These are phyloP conservation scores for Brassica balearica DNA, from an alignment of 441 rosid genomes.

Conservation along the genomic window DNA sequence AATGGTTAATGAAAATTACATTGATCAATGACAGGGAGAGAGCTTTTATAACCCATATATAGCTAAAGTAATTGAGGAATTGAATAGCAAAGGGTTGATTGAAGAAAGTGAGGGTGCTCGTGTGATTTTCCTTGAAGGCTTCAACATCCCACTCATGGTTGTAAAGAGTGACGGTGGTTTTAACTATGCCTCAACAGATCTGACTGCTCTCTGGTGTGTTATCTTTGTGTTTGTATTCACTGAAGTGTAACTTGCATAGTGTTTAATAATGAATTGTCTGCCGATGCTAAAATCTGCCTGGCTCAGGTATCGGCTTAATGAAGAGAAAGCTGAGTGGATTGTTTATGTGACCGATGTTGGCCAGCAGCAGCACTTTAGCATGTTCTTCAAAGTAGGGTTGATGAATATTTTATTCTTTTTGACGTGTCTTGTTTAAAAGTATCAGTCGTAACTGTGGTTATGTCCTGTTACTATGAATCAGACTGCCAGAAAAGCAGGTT, in stretches of 20 bases:
- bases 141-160: constrained; percentile 83
- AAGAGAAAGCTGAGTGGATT: constrained; percentile 96
- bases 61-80: constrained; percentile 58
- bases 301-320: constrained; percentile 87
- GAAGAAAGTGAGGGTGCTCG: constrained; percentile 93
- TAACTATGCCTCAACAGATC: constrained; percentile 94
- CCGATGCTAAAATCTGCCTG: constrained; percentile 33
- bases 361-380: constrained; percentile 89
- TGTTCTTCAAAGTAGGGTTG: constrained; percentile 81
- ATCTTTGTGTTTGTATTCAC: constrained; percentile 13
- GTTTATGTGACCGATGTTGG: constrained; percentile 96
- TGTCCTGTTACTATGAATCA: constrained; percentile 43
- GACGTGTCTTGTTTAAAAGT: background rate
- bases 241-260: constrained; percentile 15
- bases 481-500: constrained; percentile 87
- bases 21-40: constrained; percentile 69
- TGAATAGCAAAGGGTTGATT: constrained; percentile 68
- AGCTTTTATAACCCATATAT: constrained; percentile 91
- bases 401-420: background rate
- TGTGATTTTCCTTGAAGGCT: constrained; percentile 77
- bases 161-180: constrained; percentile 96
- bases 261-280: constrained; percentile 16
- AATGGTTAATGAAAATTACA: background rate
- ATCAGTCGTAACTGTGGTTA: constrained; percentile 8
- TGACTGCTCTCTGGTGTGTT: constrained; percentile 89